A percentile compares a stretch with the other conserved stretches of the same genome.
phyloP scores from a whole-genome alignment of 2,329 filamentous ascomycete species.

The Saccharata proteae region DNA sequence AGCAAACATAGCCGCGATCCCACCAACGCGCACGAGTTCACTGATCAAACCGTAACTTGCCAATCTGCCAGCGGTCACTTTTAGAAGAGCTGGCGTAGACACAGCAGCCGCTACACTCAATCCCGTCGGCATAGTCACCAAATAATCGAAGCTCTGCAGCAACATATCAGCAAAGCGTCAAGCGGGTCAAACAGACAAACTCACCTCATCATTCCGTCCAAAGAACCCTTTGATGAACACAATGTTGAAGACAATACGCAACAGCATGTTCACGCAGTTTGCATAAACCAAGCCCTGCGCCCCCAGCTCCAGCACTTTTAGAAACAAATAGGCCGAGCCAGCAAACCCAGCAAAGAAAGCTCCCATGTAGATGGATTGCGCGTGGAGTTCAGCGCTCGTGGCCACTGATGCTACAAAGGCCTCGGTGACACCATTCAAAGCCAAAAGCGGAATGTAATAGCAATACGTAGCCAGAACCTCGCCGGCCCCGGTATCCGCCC shows the following conservation, averaged over 20 bases:
- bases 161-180: background rate
- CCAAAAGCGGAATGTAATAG: conserved; percentile 86
- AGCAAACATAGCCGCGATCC: conserved; percentile 23
- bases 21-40: conserved; percentile 28
- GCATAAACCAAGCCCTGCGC: conserved; percentile 73
- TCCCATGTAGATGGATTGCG: conserved; percentile 75
- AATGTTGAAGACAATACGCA: conserved; percentile 71
- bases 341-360: conserved; percentile 69
- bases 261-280: conserved; percentile 80
- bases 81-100: conserved; percentile 25
- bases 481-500: conserved; percentile 63
- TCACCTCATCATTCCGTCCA: conserved; percentile 10
- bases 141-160: conserved; percentile 14
- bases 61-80: conserved; percentile 16
- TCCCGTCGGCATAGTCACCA: conserved; percentile 18
- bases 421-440: conserved; percentile 82
- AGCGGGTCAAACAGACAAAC: background rate
- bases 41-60: conserved; percentile 26
- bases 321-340: conserved; percentile 58
- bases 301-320: conserved; percentile 57
- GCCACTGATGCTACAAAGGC: conserved; percentile 87
- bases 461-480: conserved; percentile 68
- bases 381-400: conserved; percentile 58
- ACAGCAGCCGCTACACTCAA: conserved; percentile 23
- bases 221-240: conserved; percentile 50